A percentile compares a stretch with the other conserved stretches of the same genome.
phyloP scores from a whole-genome alignment of 169 alveolate genomes.

The Haemoproteus tartakovskyi region DNA sequence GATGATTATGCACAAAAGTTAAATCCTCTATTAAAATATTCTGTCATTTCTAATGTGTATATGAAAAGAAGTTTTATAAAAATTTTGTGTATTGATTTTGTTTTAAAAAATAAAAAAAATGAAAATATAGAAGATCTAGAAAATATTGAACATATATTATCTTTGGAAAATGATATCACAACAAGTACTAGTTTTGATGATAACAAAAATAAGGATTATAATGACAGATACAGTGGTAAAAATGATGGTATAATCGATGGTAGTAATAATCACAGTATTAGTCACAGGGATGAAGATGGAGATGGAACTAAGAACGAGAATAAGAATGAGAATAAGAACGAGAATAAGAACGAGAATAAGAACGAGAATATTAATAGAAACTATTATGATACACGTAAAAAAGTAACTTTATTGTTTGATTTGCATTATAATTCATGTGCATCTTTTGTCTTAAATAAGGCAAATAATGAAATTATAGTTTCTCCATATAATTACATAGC shows the following conservation, averaged over 20 bases:
- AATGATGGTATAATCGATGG: too few relatives aligned
- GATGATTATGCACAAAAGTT: constrained; percentile 62
- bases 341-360: too few relatives aligned
- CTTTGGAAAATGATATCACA: too few relatives aligned
- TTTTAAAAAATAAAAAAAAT: constrained; percentile 34
- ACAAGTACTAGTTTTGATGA: too few relatives aligned
- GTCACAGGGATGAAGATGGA: too few relatives aligned
- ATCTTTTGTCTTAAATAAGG: constrained; percentile 46
- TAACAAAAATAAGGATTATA: too few relatives aligned
- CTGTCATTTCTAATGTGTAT: constrained; percentile 40
- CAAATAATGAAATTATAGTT: constrained; percentile 51
- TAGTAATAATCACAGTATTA: too few relatives aligned
- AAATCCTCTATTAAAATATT: constrained; percentile 56
- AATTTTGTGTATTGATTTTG: constrained; percentile 61
- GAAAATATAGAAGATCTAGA: constrained; percentile 59
- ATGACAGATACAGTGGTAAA: too few relatives aligned
- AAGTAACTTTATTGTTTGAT: constrained; percentile 57
- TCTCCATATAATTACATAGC: constrained; percentile 60
- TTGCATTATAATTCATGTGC: constrained; percentile 51
- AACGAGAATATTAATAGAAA: constrained; percentile 15
- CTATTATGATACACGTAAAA: too few relatives aligned
- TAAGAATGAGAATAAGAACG: too few relatives aligned
- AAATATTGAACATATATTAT: constrained; percentile 41
- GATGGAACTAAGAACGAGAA: not conserved
- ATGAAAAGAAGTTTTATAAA: constrained; percentile 36